Conservation (phyloP, 306 rosid species). For the Cucumis sativus region DNA sequence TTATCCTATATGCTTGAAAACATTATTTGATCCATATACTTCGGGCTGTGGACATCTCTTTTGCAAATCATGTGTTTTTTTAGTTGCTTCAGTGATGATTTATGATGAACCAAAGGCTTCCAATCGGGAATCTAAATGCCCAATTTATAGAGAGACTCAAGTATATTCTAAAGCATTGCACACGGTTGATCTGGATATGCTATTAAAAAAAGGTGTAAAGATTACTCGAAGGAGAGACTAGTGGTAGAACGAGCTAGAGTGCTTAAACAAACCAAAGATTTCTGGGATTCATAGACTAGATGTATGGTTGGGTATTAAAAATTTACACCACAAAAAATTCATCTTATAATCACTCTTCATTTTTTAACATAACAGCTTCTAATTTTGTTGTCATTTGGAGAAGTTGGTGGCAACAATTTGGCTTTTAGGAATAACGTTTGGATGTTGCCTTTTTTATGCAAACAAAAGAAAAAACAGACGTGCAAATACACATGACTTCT, state of each 20-base stretch:
- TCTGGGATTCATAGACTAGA: constrained; percentile 54
- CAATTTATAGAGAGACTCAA: constrained; percentile 82
- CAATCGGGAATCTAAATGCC: constrained; percentile 47
- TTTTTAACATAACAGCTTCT: background rate
- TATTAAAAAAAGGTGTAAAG: constrained; percentile 65
- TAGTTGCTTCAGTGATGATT: constrained; percentile 67
- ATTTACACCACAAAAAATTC: background rate
- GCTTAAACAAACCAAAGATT: constrained; percentile 54
- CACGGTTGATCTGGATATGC: constrained; percentile 65
- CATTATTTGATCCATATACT: constrained; percentile 69
- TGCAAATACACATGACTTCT: too few relatives aligned
- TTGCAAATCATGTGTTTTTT: constrained; percentile 88
- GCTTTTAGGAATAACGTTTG: too few relatives aligned
- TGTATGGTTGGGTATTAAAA: constrained; percentile 32
- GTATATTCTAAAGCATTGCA: constrained; percentile 48
- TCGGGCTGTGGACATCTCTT: constrained; percentile 83
- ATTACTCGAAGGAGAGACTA: constrained; percentile 18
- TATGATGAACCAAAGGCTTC: constrained; percentile 73
- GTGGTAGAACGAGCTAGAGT: constrained; percentile 25
- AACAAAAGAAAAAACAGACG: too few relatives aligned
- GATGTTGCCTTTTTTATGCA: too few relatives aligned
- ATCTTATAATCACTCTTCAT: background rate
- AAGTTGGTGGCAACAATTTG: background rate
- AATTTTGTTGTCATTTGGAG: background rate
- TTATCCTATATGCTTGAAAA: constrained; percentile 84